Percentiles rank a stretch among this genome's conserved stretches.
Evolutionary conservation across 768 basidiomycete genomes (phyloP).

Genomic region (Rhizopogon rudus): DNA sequence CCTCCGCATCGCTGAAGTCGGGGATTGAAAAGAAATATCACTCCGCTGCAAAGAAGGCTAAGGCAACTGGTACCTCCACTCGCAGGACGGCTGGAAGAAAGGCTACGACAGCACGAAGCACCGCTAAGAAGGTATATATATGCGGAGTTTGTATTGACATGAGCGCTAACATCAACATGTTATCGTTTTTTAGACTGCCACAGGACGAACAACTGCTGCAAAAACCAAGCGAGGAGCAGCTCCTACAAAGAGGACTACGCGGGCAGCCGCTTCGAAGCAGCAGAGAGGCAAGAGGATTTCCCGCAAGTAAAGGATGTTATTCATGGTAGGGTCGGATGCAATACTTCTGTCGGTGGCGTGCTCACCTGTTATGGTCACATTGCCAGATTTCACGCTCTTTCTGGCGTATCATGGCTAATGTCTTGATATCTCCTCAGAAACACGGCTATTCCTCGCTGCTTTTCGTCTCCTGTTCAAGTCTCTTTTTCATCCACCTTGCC

Average conservation of each 20-base stretch:
- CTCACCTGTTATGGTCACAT: not conserved
- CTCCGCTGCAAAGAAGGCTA: constrained; percentile 22
- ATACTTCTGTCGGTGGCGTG: not conserved
- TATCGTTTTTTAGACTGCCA: not conserved
- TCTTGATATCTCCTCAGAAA: constrained; percentile 1
- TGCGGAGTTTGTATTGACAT: not conserved
- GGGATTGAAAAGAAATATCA: constrained; percentile 14
- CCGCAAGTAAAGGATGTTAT: constrained; percentile 1
- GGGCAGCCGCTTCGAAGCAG: not conserved
- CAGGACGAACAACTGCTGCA: not conserved
- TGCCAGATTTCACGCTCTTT: not conserved
- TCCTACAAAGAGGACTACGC: not conserved
- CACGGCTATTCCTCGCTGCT: not conserved
- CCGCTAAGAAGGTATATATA: constrained; percentile 7
- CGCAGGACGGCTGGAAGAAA: constrained; percentile 7
- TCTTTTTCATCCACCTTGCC: not conserved
- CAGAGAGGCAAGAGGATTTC: not conserved
- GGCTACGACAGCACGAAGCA: not conserved
- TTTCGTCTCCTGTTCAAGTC: not conserved
- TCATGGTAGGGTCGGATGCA: not conserved
- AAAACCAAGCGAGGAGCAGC: not conserved
- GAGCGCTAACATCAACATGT: not conserved
- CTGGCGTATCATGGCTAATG: constrained; percentile 1
- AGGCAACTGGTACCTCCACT: constrained; percentile 3
- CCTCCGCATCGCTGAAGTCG: constrained; percentile 1